These are phyloP conservation scores for Phytophthora fragariaefolia DNA, from an alignment of 352 stramenopile genomes.

Conservation along the genomic window DNA sequence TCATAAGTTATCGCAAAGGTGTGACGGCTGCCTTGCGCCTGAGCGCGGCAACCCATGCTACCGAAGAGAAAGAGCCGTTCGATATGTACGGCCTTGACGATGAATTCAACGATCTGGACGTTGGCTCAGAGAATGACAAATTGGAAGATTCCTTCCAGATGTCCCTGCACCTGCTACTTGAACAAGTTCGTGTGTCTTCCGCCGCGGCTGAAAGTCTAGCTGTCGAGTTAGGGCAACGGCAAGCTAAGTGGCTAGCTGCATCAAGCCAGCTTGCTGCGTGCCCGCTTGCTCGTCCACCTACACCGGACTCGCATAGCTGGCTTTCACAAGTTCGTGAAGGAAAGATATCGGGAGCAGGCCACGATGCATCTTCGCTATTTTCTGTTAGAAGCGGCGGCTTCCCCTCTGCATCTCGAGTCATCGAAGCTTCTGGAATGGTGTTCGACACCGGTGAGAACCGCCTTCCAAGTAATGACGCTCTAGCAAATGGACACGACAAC, in stretches of 20 bases:
- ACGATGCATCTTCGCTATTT: conserved; percentile 51
- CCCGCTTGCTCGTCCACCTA: conserved; percentile 54
- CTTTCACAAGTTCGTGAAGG: conserved; percentile 75
- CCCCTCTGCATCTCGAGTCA: conserved; percentile 42
- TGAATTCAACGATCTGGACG: conserved; percentile 20
- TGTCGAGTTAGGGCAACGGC: conserved; percentile 38
- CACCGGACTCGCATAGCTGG: conserved; percentile 77
- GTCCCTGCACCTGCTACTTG: conserved; percentile 29
- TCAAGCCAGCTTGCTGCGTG: conserved; percentile 75
- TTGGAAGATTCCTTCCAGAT: conserved; percentile 37
- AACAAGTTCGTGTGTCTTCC: conserved; percentile 43
- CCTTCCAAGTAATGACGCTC: conserved; percentile 24
- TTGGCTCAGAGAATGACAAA: conserved; percentile 31
- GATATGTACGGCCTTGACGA: conserved; percentile 31
- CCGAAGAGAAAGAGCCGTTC: conserved; percentile 24
- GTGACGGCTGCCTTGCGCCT: conserved; percentile 18
- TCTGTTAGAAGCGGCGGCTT: conserved; percentile 23
- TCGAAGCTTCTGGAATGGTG: conserved; percentile 49
- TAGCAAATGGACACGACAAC: conserved; percentile 15
- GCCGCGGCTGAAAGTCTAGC: conserved; percentile 34
- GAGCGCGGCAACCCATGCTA: conserved; percentile 1
- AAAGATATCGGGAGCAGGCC: conserved; percentile 76
- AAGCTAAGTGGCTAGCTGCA: conserved; percentile 73
- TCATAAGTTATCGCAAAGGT: conserved; percentile 36
- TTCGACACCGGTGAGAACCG: conserved; percentile 45